Base-by-base conservation (phyloP, 1,139 yeast genomes). In the Blastobotrys ciferrii region DNA sequence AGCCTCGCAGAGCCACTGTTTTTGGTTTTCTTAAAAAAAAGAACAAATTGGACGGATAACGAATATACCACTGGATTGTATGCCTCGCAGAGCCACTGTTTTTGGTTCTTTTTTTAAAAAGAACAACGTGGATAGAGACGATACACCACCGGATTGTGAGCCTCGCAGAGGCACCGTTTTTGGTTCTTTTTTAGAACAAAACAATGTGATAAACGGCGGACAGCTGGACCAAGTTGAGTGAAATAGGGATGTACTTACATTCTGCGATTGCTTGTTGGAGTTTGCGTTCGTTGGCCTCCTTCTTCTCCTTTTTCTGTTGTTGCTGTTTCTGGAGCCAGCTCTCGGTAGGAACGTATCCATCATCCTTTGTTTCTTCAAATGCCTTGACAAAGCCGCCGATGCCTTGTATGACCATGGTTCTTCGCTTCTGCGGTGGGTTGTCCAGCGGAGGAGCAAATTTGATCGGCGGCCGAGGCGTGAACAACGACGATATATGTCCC, bases 391-490 rank as follows among this genome's bases (percentile, higher is more conserved):
- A 70, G 1, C 57, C 56, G 0, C 81, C 69, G 1, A 86, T 58
- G 0, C 88, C 87, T 0, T 80, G 59, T 4, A 87, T 74, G 19
- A 63, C 49, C 1, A 71, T 62, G 0, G 86, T 82, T 2, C 72
- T 61, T 17, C 96, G 68, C 28, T 70, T 45, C 35, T 72, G 75
- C 0, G 80, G 77, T 1, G 80, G 74, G 45, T 71, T 68, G 61
- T 87, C 96, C 2, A 69, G 58, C 1, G 85, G 85, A 20, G 68
- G 70, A 1, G 75, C 61, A 57, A 73, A 78, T 32, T 75, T 73
- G 12, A 82, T 65, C n/a, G 95, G 94, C 3, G 85, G 82, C 46
- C 80, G 73, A 3, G 94, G 86, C 25, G 76, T 76, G 62, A 88
- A 88, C 41, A 87, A 75, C 60, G 75, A 74, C 46, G 82, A 79